phyloP scores from a whole-genome alignment of 257 asterid genomes.

The Solanum paucissectum region DNA sequence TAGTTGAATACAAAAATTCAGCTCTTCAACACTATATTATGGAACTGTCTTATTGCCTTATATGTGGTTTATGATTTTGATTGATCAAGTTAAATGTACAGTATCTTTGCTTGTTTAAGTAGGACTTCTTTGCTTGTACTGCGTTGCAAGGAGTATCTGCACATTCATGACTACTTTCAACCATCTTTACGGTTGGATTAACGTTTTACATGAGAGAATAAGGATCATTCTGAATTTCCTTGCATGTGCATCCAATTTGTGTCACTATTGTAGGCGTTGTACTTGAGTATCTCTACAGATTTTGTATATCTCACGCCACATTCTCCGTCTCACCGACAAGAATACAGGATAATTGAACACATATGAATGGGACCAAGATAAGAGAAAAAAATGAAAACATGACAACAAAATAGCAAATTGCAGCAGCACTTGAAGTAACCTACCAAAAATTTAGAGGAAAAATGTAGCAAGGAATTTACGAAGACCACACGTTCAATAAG shows the following conservation, averaged over 20 bases:
- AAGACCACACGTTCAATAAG: conserved; percentile 4
- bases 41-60: neutral
- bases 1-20: neutral
- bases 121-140: neutral
- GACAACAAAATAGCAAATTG: neutral
- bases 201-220: neutral
- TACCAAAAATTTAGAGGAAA: neutral
- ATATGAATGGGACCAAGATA: neutral
- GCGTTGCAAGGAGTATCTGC: neutral
- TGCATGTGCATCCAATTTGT: neutral
- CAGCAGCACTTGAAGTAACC: neutral
- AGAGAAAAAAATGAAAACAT: neutral
- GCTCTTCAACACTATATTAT: neutral
- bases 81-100: neutral
- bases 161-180: neutral
- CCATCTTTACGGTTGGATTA: neutral
- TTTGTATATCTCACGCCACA: neutral
- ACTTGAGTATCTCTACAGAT: neutral
- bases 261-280: neutral
- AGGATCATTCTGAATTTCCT: neutral
- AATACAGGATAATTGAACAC: neutral
- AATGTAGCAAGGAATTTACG: neutral
- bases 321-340: neutral
- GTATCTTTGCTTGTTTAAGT: neutral
- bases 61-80: neutral